Conservation (phyloP, 306 rosid species). For the Chamaecrista fasciculata region DNA sequence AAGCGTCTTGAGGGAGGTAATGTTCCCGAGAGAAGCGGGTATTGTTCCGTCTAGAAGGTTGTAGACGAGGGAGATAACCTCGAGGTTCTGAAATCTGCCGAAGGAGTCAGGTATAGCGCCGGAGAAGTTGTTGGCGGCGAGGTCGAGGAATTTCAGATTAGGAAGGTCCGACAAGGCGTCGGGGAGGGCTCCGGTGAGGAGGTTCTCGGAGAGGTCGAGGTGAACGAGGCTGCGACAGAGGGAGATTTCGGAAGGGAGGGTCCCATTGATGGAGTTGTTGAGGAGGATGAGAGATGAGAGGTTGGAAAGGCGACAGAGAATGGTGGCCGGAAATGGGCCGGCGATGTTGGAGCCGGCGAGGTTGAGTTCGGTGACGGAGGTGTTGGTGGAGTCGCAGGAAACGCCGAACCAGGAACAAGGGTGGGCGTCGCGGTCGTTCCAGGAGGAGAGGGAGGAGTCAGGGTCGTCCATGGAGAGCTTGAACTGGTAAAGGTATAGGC, state of each 20-base stretch:
- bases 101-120: constrained; percentile 61
- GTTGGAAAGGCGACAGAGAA: constrained; percentile 57
- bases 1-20: constrained; percentile 58
- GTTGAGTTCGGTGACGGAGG: constrained; percentile 46
- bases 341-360: constrained; percentile 56
- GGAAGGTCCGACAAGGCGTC: constrained; percentile 41
- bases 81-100: constrained; percentile 54
- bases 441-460: constrained; percentile 45
- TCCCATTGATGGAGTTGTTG: constrained; percentile 69
- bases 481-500: constrained; percentile 47
- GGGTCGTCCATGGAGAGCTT: constrained; percentile 61
- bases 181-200: constrained; percentile 75
- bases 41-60: constrained; percentile 58
- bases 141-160: constrained; percentile 58
- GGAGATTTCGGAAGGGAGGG: constrained; percentile 52
- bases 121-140: constrained; percentile 81
- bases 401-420: constrained; percentile 78
- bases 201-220: constrained; percentile 82
- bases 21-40: constrained; percentile 59
- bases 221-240: constrained; percentile 46
- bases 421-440: constrained; percentile 48
- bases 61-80: constrained; percentile 60
- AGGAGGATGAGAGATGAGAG: constrained; percentile 50
- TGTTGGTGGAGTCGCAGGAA: constrained; percentile 38
- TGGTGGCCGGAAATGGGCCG: constrained; percentile 55